Conservation (phyloP, 2,329 filamentous ascomycete species). For the Coniochaeta ligniaria region DNA sequence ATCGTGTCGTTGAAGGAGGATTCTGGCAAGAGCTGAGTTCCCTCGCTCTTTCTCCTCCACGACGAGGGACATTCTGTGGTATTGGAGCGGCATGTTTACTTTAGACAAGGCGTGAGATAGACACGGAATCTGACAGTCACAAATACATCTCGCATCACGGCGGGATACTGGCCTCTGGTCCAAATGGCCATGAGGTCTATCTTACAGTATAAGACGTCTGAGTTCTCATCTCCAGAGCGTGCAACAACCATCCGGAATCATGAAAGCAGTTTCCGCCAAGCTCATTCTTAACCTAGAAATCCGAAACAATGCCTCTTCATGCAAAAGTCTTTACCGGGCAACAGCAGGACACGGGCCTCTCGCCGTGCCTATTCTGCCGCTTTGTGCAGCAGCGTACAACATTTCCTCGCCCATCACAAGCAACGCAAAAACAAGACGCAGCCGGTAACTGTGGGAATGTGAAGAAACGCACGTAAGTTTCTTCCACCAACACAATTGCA, state of each 20-base stretch:
- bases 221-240: neutral
- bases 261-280: neutral
- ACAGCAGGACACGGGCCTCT: neutral
- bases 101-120: neutral
- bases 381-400: neutral
- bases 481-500: neutral
- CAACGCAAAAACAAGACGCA: neutral
- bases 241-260: neutral
- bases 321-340: neutral
- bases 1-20: conserved; percentile 93
- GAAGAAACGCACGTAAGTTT: neutral
- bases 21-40: conserved; percentile 47
- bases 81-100: neutral
- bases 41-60: neutral
- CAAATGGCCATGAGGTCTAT: neutral
- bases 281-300: neutral
- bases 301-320: neutral
- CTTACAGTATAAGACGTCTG: neutral
- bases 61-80: neutral
- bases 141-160: neutral
- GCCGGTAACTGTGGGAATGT: neutral
- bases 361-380: neutral
- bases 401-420: neutral
- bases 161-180: neutral
- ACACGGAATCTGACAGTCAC: neutral